phyloP scores from a whole-genome alignment of 371 early-diverging fungal species.

The Dichotomocladium elegans region DNA sequence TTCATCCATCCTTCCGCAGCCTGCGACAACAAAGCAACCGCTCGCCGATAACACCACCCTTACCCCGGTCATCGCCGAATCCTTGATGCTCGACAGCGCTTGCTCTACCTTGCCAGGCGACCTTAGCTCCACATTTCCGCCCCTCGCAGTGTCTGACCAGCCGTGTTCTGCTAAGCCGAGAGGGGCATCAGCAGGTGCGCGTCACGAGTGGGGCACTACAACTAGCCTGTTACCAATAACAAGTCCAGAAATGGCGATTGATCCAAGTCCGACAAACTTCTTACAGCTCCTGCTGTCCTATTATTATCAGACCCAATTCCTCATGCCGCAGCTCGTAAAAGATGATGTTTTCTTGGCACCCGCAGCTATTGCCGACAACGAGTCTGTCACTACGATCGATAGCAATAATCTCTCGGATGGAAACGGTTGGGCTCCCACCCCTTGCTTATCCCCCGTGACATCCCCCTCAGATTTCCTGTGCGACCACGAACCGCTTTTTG shows the following conservation, averaged over 20 bases:
- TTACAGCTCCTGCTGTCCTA: constrained; percentile 12
- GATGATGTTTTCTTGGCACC: constrained; percentile 19
- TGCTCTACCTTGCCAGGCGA: no score
- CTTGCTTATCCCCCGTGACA: constrained; percentile 37
- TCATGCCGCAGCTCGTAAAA: constrained; percentile 11
- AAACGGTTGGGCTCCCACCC: constrained; percentile 19
- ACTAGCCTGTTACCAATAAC: constrained; percentile 17
- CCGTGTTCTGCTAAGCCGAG: constrained; percentile 14
- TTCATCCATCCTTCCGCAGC: no score
- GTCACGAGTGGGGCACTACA: constrained; percentile 19
- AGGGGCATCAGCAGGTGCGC: constrained; percentile 23
- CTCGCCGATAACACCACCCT: no score
- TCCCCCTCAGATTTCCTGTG: constrained; percentile 38
- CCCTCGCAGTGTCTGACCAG: no score
- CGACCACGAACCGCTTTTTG: constrained; percentile 35
- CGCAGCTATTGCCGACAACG: constrained; percentile 4
- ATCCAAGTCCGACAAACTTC: constrained; percentile 2
- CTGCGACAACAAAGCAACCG: no score
- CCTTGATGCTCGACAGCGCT: no score
- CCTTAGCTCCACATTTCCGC: no score
- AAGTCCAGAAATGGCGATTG: constrained; percentile 12
- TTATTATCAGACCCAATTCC: constrained; percentile 10
- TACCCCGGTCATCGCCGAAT: no score
- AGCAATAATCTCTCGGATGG: constrained; percentile 4
- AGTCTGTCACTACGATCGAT: constrained; percentile 8